These are phyloP conservation scores for Cystobasidium onofrii DNA, from an alignment of 768 basidiomycete genomes.

Conservation along the genomic window DNA sequence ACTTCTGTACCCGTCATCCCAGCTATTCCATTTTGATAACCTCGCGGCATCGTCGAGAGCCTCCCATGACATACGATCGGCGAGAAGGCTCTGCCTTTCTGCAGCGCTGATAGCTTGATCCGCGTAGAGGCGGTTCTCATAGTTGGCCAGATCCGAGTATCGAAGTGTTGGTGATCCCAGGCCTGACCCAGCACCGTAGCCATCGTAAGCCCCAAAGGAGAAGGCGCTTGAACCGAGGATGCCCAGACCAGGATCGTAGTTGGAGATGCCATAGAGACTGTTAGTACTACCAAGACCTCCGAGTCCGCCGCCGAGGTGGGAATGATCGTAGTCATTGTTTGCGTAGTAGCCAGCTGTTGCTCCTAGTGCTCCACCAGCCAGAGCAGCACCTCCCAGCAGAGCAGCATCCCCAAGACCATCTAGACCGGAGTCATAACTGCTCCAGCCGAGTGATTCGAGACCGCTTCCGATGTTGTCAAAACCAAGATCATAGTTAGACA, in stretches of 20 bases:
- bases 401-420: neutral
- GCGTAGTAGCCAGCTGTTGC: neutral
- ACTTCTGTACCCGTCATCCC: conserved; percentile 14
- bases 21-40: neutral
- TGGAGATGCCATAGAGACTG: conserved; percentile 2
- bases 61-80: neutral
- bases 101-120: neutral
- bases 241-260: conserved; percentile 6
- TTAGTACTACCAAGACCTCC: neutral
- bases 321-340: neutral
- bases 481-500: neutral
- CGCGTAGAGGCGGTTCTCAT: conserved; percentile 21
- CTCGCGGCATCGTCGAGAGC: conserved; percentile 16
- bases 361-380: neutral
- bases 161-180: neutral
- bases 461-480: conserved; percentile 11
- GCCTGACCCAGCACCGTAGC: neutral
- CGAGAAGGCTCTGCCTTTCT: conserved; percentile 4
- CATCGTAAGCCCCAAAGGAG: conserved; percentile 9
- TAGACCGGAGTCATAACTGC: conserved; percentile 14
- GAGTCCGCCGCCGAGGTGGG: neutral
- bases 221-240: neutral
- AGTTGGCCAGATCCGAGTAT: conserved; percentile 25
- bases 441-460: neutral
- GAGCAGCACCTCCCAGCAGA: neutral